Conservation (phyloP, 2,329 filamentous ascomycete species). For the Curvularia lunata region DNA sequence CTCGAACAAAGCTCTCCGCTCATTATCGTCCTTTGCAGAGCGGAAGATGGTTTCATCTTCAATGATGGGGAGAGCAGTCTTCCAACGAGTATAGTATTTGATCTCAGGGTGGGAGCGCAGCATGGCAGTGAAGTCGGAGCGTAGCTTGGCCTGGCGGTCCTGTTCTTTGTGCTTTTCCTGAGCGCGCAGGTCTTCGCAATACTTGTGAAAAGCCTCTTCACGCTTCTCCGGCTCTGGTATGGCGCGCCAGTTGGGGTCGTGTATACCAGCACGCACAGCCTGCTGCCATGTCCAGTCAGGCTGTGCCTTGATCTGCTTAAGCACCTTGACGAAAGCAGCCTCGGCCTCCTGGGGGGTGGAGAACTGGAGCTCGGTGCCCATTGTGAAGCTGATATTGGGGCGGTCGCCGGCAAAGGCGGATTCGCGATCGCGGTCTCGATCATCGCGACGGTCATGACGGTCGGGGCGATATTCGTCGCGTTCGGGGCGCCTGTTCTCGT, state of each 20-base stretch:
- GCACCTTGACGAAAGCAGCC: conserved; percentile 87
- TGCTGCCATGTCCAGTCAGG: conserved; percentile 94
- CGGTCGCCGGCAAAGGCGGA: conserved; percentile 52
- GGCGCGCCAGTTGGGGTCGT: conserved; percentile 89
- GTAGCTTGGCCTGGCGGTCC: conserved; percentile 88
- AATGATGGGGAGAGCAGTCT: conserved; percentile 90
- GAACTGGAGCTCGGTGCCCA: conserved; percentile 60
- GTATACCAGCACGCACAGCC: conserved; percentile 82
- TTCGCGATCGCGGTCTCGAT: conserved; percentile 55
- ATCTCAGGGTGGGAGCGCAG: conserved; percentile 96
- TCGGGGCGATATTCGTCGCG: conserved; percentile 40
- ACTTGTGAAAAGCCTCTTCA: conserved; percentile 92
- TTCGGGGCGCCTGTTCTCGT: conserved; percentile 43
- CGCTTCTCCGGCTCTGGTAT: conserved; percentile 92
- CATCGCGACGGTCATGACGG: conserved; percentile 33
- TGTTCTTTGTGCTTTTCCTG: conserved; percentile 96
- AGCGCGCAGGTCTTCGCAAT: conserved; percentile 83
- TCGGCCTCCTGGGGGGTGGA: conserved; percentile 80
- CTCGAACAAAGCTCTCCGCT: conserved; percentile 88
- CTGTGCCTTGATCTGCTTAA: conserved; percentile 83
- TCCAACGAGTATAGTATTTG: conserved; percentile 96
- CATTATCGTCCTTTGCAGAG: conserved; percentile 83
- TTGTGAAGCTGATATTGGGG: conserved; percentile 47
- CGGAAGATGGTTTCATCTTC: conserved; percentile 96
- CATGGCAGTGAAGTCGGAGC: conserved; percentile 94